phyloP scores from a whole-genome alignment of 192 early-diverging fungal species.

The Piromyces sp. region DNA sequence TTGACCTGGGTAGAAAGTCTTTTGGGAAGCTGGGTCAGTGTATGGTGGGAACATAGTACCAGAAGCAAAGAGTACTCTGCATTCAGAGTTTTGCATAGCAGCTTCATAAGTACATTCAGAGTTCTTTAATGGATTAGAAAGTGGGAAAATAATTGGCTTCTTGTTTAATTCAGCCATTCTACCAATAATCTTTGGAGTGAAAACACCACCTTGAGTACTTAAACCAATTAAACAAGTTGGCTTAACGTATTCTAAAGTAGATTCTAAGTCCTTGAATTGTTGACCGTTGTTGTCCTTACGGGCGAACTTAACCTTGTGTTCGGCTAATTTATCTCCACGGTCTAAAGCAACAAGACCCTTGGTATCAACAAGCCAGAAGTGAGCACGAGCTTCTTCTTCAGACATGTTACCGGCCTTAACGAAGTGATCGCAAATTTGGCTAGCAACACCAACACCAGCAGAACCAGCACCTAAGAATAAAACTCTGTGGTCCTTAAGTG shows the following conservation, averaged over 20 bases:
- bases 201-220: slow-evolving; percentile 59
- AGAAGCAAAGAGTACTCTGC: slow-evolving; percentile 83
- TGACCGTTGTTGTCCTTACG: slow-evolving; percentile 65
- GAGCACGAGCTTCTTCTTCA: slow-evolving; percentile 47
- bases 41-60: slow-evolving; percentile 83
- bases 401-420: slow-evolving; percentile 50
- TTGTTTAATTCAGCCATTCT: slow-evolving; percentile 59
- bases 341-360: slow-evolving; percentile 80
- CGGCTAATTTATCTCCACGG: slow-evolving; percentile 65
- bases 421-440: slow-evolving; percentile 71
- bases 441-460: slow-evolving; percentile 87
- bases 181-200: slow-evolving; percentile 46
- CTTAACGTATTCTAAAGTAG: slow-evolving; percentile 66
- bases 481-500: slow-evolving; percentile 59
- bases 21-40: slow-evolving; percentile 38
- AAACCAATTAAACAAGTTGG: slow-evolving; percentile 85
- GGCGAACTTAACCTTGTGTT: slow-evolving; percentile 75
- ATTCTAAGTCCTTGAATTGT: slow-evolving; percentile 53
- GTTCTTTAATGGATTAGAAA: slow-evolving; percentile 68
- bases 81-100: slow-evolving; percentile 69
- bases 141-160: slow-evolving; percentile 22
- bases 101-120: slow-evolving; percentile 90
- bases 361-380: slow-evolving; percentile 77
- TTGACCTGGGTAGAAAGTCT: slow-evolving; percentile 15
- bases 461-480: slow-evolving; percentile 90